phyloP scores from a whole-genome alignment of 257 asterid genomes.

The Nicotiana undulata region DNA sequence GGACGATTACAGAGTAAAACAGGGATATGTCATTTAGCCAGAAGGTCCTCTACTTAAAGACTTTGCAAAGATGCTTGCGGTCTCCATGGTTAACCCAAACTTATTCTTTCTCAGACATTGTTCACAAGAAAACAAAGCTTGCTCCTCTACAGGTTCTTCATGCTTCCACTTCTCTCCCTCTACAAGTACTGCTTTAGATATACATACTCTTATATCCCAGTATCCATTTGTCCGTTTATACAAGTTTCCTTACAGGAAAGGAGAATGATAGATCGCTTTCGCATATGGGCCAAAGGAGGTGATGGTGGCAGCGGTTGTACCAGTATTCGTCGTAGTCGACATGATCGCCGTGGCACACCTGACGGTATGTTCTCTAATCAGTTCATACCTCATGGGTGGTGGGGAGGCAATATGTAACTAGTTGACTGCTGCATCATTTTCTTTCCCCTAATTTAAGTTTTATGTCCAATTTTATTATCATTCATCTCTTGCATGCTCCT shows the following conservation, averaged over 20 bases:
- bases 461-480: background rate
- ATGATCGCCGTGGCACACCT: conserved; percentile 72
- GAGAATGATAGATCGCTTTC: conserved; percentile 68
- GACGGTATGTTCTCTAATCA: conserved; percentile 57
- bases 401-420: background rate
- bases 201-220: background rate
- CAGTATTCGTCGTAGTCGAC: conserved; percentile 80
- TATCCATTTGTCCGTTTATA: background rate
- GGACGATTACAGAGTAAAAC: conserved; percentile 14
- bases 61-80: conserved; percentile 22
- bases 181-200: background rate
- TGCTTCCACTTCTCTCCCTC: background rate
- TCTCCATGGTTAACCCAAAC: conserved; percentile 33
- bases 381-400: background rate
- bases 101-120: conserved; percentile 45
- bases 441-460: background rate
- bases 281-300: conserved; percentile 89
- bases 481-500: background rate
- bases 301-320: conserved; percentile 93
- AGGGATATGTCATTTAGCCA: conserved; percentile 33
- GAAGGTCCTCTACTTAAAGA: conserved; percentile 21
- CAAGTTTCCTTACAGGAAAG: conserved; percentile 57
- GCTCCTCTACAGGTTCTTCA: conserved; percentile 72
- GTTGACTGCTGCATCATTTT: background rate
- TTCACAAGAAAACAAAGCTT: conserved; percentile 38